Evolutionary conservation across 768 basidiomycete species (phyloP), one percentile per base, ranked within the genome.

Genomic region (Trametes sanguinea): DNA sequence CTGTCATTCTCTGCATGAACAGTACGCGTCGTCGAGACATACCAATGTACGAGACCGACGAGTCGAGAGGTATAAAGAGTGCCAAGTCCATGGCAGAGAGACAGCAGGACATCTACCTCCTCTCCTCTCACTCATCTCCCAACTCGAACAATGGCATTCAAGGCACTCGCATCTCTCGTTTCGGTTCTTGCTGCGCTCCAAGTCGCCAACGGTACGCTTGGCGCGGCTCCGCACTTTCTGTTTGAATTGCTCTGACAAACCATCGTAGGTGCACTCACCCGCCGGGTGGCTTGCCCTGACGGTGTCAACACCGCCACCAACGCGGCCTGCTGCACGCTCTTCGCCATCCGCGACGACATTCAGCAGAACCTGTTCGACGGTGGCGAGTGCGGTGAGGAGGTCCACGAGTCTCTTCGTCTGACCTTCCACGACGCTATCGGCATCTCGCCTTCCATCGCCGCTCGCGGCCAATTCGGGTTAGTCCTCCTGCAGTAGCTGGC

Each of bases 321-420:
- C 47, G 61, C 61, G 5, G 61, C 61, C 37, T 62, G 61, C 54
- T 62, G 61, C 32, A 27, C 47, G 5, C 61, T 62, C 17, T 62
- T 62, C 54, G 54, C 61, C 22, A 47, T 62, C 6, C 61, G 54
- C 43, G 61, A 62, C 32, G 68, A 71, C 47, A 64, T 76, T 16
- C 74, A 75, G 64, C 39, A 69, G 50, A 66, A 68, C 39, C 69
- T 76, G 11, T 76, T 76, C 67, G 72, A 75, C 22, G 72, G 66
- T 33, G 68, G 61, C 47, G 54, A 74, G 57, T 76, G 75, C 61
- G 72, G 74, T 51, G 72, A 75, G 57, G 67, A 72, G 57, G 72
- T 71, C 1, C 71, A 72, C 51, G 71, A 72, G 44, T 67, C 63
- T 30, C 57, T 72, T 16, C 71, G 71, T 56, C 63, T 69, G 51